Evolutionary conservation across 169 alveolate genomes (phyloP).

Genomic region (Plasmodium gaboni): DNA sequence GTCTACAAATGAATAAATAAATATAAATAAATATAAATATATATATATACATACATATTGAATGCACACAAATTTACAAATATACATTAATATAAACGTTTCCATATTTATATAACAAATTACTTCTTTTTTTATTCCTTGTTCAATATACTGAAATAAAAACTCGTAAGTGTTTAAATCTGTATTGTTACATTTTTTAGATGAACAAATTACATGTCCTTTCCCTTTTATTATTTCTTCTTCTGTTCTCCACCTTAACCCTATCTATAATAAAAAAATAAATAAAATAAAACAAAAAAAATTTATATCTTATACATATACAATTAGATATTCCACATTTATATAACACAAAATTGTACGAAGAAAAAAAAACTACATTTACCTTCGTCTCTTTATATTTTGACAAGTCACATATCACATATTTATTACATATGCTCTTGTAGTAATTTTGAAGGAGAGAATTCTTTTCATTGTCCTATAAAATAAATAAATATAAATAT

Average conservation of each 20-base stretch:
- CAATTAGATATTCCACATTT: neutral
- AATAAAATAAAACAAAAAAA: constrained; percentile 1
- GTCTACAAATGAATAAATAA: constrained; percentile 20
- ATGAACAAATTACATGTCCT: constrained; percentile 57
- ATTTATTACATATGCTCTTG: constrained; percentile 54
- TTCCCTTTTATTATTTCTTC: constrained; percentile 65
- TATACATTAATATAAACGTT: neutral
- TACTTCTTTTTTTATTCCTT: constrained; percentile 33
- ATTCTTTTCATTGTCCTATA: constrained; percentile 39
- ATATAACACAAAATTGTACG: neutral
- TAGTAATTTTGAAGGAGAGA: constrained; percentile 71
- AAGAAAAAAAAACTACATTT: neutral
- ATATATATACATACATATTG: neutral
- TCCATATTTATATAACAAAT: neutral
- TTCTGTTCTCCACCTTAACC: constrained; percentile 76
- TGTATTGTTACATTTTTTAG: constrained; percentile 57
- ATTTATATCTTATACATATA: neutral
- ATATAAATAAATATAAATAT: neutral
- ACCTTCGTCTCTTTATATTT: constrained; percentile 41
- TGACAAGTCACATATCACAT: constrained; percentile 52
- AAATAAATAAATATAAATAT: neutral
- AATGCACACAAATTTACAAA: neutral
- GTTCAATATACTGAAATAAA: constrained; percentile 45
- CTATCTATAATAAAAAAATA: constrained; percentile 24
- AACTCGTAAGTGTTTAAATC: constrained; percentile 47